A percentile compares a stretch with the other conserved stretches of the same genome.
Conservation (phyloP, 2,329 filamentous ascomycete genomes). For the Cladophialophora carrionii region DNA sequence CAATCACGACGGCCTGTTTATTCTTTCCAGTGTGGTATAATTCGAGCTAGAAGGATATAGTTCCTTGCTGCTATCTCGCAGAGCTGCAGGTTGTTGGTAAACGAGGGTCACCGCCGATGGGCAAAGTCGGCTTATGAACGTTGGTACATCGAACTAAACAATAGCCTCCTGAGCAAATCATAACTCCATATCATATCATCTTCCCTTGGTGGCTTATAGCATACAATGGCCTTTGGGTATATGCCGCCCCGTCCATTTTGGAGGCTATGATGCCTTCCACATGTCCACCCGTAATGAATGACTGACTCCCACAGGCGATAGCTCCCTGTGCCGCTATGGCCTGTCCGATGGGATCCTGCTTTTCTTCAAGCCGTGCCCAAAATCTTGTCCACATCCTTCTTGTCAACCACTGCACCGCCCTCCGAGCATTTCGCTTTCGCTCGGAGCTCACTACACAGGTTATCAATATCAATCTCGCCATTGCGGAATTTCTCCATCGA, state of each 20-base stretch:
- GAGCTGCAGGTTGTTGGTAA: not conserved
- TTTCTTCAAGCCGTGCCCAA: constrained; percentile 50
- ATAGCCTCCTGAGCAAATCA: constrained; percentile 2
- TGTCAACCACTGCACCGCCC: constrained; percentile 82
- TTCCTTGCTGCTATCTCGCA: constrained; percentile 8
- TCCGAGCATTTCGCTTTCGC: constrained; percentile 95
- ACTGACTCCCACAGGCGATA: not conserved
- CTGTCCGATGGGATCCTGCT: not conserved
- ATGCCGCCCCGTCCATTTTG: constrained; percentile 20
- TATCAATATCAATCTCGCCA: constrained; percentile 91
- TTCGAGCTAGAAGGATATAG: constrained; percentile 8
- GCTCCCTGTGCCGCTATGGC: not conserved
- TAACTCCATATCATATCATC: constrained; percentile 18
- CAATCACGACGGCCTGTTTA: not conserved
- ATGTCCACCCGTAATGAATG: constrained; percentile 15
- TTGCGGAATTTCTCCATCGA: constrained; percentile 83
- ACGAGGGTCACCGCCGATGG: constrained; percentile 10
- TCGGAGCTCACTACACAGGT: constrained; percentile 86
- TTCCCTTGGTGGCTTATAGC: constrained; percentile 10
- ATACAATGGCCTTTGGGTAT: constrained; percentile 5
- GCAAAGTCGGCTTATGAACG: constrained; percentile 11
- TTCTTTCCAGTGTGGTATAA: not conserved
- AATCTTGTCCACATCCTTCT: constrained; percentile 83
- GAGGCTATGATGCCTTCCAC: constrained; percentile 23
- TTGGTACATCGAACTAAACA: constrained; percentile 19